phyloP scores from a whole-genome alignment of 352 stramenopile species.

The Pythium aristosporum region DNA sequence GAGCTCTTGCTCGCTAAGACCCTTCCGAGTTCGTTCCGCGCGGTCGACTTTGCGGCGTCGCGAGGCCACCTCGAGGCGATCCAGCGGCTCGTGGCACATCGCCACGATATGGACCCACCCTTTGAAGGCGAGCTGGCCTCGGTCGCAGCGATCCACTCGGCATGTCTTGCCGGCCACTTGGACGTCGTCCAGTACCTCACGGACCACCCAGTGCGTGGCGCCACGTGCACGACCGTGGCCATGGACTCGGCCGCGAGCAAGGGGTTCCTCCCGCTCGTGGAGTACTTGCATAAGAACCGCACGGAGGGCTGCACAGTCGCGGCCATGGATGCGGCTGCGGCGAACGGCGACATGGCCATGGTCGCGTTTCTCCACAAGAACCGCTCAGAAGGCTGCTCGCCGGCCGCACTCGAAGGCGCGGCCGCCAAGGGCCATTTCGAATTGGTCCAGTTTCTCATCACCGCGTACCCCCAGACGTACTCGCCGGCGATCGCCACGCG shows the following conservation, averaged over 20 bases:
- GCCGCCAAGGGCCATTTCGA: conserved; percentile 37
- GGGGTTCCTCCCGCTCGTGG: conserved; percentile 25
- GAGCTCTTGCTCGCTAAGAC: conserved; percentile 10
- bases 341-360: conserved; percentile 17
- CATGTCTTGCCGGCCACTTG: conserved; percentile 18
- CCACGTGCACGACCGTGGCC: conserved; percentile 32
- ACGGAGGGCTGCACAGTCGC: conserved; percentile 31
- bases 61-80: conserved; percentile 34
- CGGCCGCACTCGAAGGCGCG: conserved; percentile 22
- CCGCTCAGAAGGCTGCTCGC: conserved; percentile 19
- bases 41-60: conserved; percentile 32
- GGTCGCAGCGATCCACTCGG: conserved; percentile 12
- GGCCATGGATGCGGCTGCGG: conserved; percentile 33
- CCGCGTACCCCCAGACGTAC: conserved; percentile 27
- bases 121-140: conserved; percentile 8
- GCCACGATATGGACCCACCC: background rate
- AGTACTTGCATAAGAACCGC: conserved; percentile 34
- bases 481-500: background rate
- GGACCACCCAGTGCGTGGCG: conserved; percentile 23
- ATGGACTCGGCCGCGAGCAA: conserved; percentile 37
- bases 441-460: conserved; percentile 39
- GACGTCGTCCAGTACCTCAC: conserved; percentile 26
- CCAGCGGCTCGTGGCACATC: conserved; percentile 11
- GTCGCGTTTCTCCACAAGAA: conserved; percentile 13
- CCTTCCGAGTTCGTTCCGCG: conserved; percentile 7